A percentile compares a stretch with the other conserved stretches of the same genome.
Conservation (phyloP, 1,284 basidiomycete species). For the Malassezia dermatis region DNA sequence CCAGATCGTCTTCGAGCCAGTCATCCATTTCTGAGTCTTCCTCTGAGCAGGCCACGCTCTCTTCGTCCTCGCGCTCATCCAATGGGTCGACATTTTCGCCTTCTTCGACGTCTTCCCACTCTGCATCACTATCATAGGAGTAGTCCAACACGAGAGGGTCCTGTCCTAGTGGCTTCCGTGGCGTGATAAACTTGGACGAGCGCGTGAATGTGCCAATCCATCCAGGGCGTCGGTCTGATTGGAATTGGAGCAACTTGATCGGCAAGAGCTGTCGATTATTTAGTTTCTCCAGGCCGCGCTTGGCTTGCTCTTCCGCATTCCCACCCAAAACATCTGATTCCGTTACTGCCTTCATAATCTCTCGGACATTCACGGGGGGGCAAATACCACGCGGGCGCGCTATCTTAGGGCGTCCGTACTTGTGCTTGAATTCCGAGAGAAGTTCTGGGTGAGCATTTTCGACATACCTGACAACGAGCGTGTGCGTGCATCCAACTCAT, state of each 20-base stretch:
- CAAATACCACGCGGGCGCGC: constrained; percentile 20
- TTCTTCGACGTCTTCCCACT: constrained; percentile 42
- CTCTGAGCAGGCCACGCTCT: constrained; percentile 24
- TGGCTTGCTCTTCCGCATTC: constrained; percentile 33
- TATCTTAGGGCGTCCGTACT: neutral
- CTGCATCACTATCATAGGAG: constrained; percentile 43
- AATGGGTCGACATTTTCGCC: constrained; percentile 41
- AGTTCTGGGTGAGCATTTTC: constrained; percentile 14
- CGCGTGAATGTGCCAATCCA: constrained; percentile 45
- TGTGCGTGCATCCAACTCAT: neutral
- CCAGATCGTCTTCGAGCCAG: constrained; percentile 44
- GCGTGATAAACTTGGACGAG: constrained; percentile 34
- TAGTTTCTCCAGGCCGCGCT: constrained; percentile 27
- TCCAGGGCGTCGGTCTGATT: constrained; percentile 37
- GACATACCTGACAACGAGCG: neutral
- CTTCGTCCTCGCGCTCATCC: constrained; percentile 29
- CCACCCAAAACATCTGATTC: constrained; percentile 43
- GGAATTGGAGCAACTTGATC: constrained; percentile 42
- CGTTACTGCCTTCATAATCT: constrained; percentile 40
- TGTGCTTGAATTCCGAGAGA: constrained; percentile 21
- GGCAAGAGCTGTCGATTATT: constrained; percentile 34
- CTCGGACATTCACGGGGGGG: constrained; percentile 32
- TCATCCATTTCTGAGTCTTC: constrained; percentile 45
- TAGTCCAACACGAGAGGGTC: constrained; percentile 44
- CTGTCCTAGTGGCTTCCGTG: constrained; percentile 36